Conservation (phyloP, 169 alveolate species). For the Babesia gibsoni region DNA sequence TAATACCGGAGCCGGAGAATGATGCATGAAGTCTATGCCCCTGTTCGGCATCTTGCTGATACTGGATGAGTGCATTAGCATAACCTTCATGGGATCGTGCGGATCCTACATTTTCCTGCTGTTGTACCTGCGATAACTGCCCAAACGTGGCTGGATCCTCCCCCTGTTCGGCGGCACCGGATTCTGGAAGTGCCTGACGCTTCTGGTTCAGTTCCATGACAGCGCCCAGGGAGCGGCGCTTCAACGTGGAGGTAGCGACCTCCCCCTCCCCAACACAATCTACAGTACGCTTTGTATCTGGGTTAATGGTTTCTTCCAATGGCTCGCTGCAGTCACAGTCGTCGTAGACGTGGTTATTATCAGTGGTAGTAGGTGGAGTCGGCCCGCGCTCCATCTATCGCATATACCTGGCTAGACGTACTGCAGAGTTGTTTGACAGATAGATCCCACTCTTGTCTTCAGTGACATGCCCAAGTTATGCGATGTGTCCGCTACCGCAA, state of each 20-base stretch:
- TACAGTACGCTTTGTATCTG: background rate
- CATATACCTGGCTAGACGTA: conserved; percentile 1
- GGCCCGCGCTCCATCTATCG: conserved; percentile 39
- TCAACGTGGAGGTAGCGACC: conserved; percentile 10
- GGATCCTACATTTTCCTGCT: background rate
- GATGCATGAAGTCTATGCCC: background rate
- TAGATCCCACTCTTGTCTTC: background rate
- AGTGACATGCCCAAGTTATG: background rate
- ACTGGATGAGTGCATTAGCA: background rate
- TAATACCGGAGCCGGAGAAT: background rate
- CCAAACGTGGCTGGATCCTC: background rate
- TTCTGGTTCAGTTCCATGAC: conserved; percentile 41
- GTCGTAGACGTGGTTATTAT: background rate
- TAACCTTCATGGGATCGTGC: background rate
- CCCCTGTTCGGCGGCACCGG: background rate
- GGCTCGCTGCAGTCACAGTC: conserved; percentile 5
- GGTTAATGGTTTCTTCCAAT: conserved; percentile 2
- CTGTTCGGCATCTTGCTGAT: background rate
- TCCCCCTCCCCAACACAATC: conserved; percentile 2
- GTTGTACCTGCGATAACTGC: conserved; percentile 11
- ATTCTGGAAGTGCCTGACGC: conserved; percentile 28
- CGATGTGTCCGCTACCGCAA: no score
- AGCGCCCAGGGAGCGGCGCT: conserved; percentile 34
- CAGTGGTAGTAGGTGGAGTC: conserved; percentile 20
- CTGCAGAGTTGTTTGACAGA: background rate